Evolutionary conservation across 768 basidiomycete genomes (phyloP), one percentile per base, ranked within the genome.

Genomic region (Pleurotus eryngii): DNA sequence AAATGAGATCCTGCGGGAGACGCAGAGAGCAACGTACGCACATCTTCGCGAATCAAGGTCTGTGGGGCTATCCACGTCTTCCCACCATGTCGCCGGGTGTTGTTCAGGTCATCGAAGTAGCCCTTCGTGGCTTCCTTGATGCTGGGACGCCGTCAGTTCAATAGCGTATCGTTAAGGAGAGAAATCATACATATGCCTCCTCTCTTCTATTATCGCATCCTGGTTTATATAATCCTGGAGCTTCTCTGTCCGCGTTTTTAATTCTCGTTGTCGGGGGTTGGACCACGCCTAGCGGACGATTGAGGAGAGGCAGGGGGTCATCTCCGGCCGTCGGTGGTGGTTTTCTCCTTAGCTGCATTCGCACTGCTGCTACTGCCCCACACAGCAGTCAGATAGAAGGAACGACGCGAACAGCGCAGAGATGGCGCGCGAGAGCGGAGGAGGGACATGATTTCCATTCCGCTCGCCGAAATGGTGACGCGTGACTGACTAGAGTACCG

Each of bases 1-100:
- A 55, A 55, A 15, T 45, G 17, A 47, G 22, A 15, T 17, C 14
- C 12, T 4, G 22, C 11, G 14, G 14, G 22, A 45, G 14, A 58
- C 0, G 46, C 11, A 38, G 8, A 15, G 18, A 46, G 17, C 24
- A 22, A 12, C 45, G 15, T 26, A 79, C 90, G 63, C 66, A 95
- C 95, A 62, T 96, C 92, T 74, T 94, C 91, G 26, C 86, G 84
- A 60, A 98, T 94, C 63, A 98, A 77, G 18, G 90, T 89, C 18
- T 81, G 85, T 1, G 95, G 95, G 9, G 94, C 95, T 51, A 94
- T 83, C 94, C 93, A 98, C 7, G 90, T 89, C 74, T 98, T 98
- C 14, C 96, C 96, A 14, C 93, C 95, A 63, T 93, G 83, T 43
- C 80, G 80, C 50, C 88, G 76, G 1, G 91, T 89, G 67, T 87